Evolutionary conservation across 2,329 filamentous ascomycete species (phyloP).

Genomic region (Aspergillus phoenicis): DNA sequence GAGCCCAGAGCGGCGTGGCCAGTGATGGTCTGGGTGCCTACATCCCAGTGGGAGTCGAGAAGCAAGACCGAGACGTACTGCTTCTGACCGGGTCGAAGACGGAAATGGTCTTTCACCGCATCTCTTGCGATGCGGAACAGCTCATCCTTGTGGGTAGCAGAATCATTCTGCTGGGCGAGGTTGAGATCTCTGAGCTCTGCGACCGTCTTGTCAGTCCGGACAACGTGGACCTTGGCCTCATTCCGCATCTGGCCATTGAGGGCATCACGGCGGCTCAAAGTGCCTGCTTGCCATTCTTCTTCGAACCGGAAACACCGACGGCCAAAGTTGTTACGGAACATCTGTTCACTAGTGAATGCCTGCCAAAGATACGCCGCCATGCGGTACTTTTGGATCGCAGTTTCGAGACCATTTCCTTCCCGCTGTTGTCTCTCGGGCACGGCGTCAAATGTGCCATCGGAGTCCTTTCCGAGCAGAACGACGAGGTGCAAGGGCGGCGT

Average conservation of each 20-base stretch:
- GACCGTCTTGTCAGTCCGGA: conserved; percentile 80
- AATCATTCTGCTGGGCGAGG: conserved; percentile 73
- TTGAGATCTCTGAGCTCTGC: conserved; percentile 79
- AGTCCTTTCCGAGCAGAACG: conserved; percentile 85
- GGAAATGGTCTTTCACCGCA: conserved; percentile 77
- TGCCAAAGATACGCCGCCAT: conserved; percentile 98
- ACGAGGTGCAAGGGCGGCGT: conserved; percentile 86
- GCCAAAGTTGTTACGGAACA: conserved; percentile 85
- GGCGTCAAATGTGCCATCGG: conserved; percentile 80
- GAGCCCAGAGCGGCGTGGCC: conserved; percentile 86
- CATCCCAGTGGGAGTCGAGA: conserved; percentile 88
- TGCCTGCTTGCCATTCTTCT: conserved; percentile 89
- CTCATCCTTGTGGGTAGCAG: conserved; percentile 69
- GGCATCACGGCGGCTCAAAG: conserved; percentile 73
- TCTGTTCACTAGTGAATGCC: conserved; percentile 94
- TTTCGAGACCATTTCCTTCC: conserved; percentile 80
- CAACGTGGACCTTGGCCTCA: conserved; percentile 85
- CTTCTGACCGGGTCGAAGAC: conserved; percentile 72
- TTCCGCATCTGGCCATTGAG: conserved; percentile 76
- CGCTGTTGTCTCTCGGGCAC: conserved; percentile 72
- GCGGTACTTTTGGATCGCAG: conserved; percentile 83
- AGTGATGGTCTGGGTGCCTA: conserved; percentile 66
- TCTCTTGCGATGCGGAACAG: conserved; percentile 77
- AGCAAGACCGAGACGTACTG: conserved; percentile 86
- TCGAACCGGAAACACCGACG: conserved; percentile 87